These are phyloP conservation scores for Edaphochlamys debaryana DNA, from an alignment of 139 green algal genomes.

Conservation along the genomic window DNA sequence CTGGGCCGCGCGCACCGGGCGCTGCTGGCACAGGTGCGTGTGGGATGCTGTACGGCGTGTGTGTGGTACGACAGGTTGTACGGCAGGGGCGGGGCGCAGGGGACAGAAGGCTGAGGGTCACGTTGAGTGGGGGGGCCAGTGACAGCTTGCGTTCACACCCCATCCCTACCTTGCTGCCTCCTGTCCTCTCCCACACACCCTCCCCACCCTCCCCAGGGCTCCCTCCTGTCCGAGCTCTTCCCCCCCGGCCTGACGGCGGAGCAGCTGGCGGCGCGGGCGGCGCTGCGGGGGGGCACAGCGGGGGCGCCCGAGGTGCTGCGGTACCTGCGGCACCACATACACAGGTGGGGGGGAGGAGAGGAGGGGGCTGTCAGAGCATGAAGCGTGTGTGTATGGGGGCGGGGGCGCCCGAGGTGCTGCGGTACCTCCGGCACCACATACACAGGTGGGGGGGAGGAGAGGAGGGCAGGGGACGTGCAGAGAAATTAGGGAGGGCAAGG, in stretches of 20 bases:
- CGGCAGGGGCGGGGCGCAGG: not conserved
- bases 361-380: too few species aligned
- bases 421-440: too few species aligned
- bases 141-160: too few species aligned
- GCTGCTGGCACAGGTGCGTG: not conserved
- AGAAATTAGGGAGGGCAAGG: too few species aligned
- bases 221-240: constrained; percentile 18
- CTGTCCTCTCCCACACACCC: not conserved
- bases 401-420: not conserved
- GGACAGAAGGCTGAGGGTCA: not conserved
- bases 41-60: too few species aligned
- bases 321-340: constrained; percentile 17
- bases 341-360: not conserved
- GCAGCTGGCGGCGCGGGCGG: constrained; percentile 13
- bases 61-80: not conserved
- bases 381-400: too few species aligned
- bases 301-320: constrained; percentile 23
- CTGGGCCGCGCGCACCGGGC: constrained; percentile 10
- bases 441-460: too few species aligned
- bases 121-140: too few species aligned
- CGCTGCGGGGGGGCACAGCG: constrained; percentile 9
- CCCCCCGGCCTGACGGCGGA: constrained; percentile 20
- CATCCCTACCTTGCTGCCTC: not conserved
- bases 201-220: not conserved
- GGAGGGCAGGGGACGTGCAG: too few species aligned